A percentile compares a stretch with the other conserved stretches of the same genome.
These are phyloP conservation scores for Neofusicoccum sp. DNA, from an alignment of 2,329 filamentous ascomycete genomes.

Conservation along the genomic window DNA sequence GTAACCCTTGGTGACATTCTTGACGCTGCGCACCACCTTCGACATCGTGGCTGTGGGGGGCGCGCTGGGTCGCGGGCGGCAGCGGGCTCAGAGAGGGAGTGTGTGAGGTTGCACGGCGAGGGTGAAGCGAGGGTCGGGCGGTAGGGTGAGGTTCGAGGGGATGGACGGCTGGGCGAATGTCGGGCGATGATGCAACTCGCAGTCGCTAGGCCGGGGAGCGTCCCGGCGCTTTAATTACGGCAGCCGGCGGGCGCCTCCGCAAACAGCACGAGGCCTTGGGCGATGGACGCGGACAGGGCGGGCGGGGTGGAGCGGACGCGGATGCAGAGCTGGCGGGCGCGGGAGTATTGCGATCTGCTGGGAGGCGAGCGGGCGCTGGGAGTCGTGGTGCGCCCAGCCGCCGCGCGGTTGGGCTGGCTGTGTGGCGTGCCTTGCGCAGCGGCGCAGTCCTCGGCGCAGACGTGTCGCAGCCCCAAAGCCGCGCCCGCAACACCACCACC, in stretches of 20 bases:
- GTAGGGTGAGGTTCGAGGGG: constrained; percentile 20
- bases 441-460: constrained; percentile 12
- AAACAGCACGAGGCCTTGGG: constrained; percentile 3
- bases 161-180: constrained; percentile 20
- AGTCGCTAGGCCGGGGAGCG: constrained; percentile 12
- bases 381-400: constrained; percentile 14
- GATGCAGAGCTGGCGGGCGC: background rate
- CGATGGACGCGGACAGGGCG: background rate
- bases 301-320: background rate
- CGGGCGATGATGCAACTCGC: constrained; percentile 27
- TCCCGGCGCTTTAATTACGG: constrained; percentile 14
- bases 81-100: background rate
- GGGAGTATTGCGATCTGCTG: constrained; percentile 11
- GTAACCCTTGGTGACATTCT: constrained; percentile 99
- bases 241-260: constrained; percentile 11
- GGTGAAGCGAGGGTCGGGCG: background rate
- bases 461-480: constrained; percentile 7
- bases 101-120: background rate
- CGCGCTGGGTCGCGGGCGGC: constrained; percentile 6
- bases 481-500: constrained; percentile 1
- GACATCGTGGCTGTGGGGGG: constrained; percentile 64
- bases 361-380: constrained; percentile 8
- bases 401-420: constrained; percentile 6
- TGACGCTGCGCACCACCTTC: constrained; percentile 94
- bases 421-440: constrained; percentile 14